Conservation (phyloP, 768 basidiomycete species). For the Trametes cubensis region DNA sequence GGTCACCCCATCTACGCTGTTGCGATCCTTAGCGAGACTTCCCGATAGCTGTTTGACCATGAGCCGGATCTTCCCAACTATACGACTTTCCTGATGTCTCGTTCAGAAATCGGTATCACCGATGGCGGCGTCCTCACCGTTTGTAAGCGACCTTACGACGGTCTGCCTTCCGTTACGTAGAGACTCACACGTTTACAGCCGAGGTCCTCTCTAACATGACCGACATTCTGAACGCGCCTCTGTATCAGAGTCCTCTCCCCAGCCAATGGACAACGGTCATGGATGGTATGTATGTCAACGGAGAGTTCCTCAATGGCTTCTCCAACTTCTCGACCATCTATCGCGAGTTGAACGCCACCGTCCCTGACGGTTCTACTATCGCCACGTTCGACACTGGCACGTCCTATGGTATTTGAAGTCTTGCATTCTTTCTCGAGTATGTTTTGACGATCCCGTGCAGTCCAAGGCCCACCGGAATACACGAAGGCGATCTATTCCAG, state of each 20-base stretch:
- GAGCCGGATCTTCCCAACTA: conserved; percentile 12
- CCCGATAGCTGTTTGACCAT: conserved; percentile 9
- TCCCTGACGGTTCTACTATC: conserved; percentile 5
- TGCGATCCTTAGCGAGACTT: not conserved
- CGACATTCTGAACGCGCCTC: conserved; percentile 8
- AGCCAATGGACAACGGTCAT: conserved; percentile 18
- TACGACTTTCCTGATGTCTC: conserved; percentile 15
- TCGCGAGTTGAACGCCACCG: not conserved
- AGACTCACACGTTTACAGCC: not conserved
- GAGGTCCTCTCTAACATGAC: conserved; percentile 17
- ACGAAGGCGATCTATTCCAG: not conserved
- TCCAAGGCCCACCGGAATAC: not conserved
- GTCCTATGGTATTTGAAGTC: conserved; percentile 15
- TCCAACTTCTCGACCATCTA: not conserved
- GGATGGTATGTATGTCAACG: conserved; percentile 27
- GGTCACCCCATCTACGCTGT: too few relatives aligned
- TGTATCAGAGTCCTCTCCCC: not conserved
- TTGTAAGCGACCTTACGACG: not conserved
- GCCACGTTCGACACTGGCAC: conserved; percentile 27
- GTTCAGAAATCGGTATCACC: conserved; percentile 9
- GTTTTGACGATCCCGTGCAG: not conserved
- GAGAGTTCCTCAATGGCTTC: conserved; percentile 8
- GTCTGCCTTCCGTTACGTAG: too few relatives aligned
- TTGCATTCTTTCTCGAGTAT: too few relatives aligned
- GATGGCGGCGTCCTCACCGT: conserved; percentile 20